Base-by-base conservation (phyloP, 768 basidiomycete species). In the Podaxis carcinomalis region DNA sequence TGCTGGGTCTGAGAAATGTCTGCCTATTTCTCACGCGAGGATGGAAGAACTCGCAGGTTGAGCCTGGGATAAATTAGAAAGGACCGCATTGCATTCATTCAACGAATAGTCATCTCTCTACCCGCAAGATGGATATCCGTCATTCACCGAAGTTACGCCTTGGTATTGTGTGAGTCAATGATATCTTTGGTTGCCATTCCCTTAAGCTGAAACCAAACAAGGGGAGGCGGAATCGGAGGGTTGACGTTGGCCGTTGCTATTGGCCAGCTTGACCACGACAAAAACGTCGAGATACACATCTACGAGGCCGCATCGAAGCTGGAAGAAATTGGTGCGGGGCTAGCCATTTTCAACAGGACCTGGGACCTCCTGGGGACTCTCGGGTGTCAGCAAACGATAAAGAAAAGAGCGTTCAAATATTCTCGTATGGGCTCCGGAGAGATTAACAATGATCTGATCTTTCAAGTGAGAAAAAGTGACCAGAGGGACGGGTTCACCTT, bases 261-360 rank as follows among this genome's bases (percentile, higher is more conserved):
- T 14, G 65, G 64, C 27, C 63, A 61, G 5, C 63, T 72, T 0
- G 68, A 73, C 28, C 66, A 75, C n/a, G 66, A 72, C 23, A 56
- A 66, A 25, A n/a, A 56, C 14, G 53, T 70, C 21, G 63, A 67
- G 19, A 68, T 80, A 7, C 73, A 78, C 56, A 64, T 80, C 16
- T 80, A 77, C 47, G 78, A 80, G 64, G 73, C 78, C 9, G 70
- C 77, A 23, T 66, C 65, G 36, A 56, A 72, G 40, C 69, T 77
- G 55, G 68, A 70, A 14, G 74, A 78, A 60, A 46, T 75, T 19
- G 79, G 78, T 10, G 77, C 77, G 2, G 79, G 78, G 16, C 64
- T 66, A 70, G 76, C 68, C 51, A 72, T 61, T 55, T 80, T 49
- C 64, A 66, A 49, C 52, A 68, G 47, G 68, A 73, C 69, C n/a